Evolutionary conservation across 2,329 filamentous ascomycete genomes (phyloP), one percentile per base, ranked within the genome.

Genomic region (Aspergillus sp.): DNA sequence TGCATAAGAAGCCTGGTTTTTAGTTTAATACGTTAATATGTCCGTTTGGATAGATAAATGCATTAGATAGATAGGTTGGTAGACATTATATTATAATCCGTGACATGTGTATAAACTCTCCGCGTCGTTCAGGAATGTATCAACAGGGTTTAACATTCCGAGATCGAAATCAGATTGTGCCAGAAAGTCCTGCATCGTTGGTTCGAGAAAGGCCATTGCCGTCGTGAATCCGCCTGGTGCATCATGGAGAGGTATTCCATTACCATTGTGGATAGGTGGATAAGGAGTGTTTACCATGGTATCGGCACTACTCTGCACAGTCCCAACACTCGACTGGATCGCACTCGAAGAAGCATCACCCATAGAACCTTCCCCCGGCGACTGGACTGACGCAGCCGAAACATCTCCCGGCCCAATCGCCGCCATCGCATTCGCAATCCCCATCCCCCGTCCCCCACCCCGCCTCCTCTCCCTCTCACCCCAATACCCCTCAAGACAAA

Each of bases 161-260:
- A 68, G 42, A 49, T 68, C 65, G 15, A 69, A 59, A 54, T 69
- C 64, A 4, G 65, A 66, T 53, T 68, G 65, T 15, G 66, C 64
- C 1, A 69, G 52, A 15, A 68, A 69, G 42, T 68, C 63, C 47
- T 69, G 65, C 65, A 69, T 66, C 6, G 65, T 68, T 19, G 66
- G 66, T 44, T 69, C 64, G 37, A 67, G 50, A 43, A 69, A 67
- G 7, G 66, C 59, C 64, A 69, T 68, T 38, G 63, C 64, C 0
- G 65, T 67, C 32, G 65, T 67, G 46, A 67, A 67, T 7, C 63
- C 64, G 7, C 48, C 53, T 7, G 55, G 44, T 3, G 52, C 52
- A 63, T 72, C 52, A n/a, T 51, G 44, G 22, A 53, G 57, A 50
- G 12, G 48, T 23, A 39, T 52, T 48, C 50, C 5, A 45, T 51